These are phyloP conservation scores for Eutrema heterophyllum DNA, from an alignment of 345 rosid species.

Conservation along the genomic window DNA sequence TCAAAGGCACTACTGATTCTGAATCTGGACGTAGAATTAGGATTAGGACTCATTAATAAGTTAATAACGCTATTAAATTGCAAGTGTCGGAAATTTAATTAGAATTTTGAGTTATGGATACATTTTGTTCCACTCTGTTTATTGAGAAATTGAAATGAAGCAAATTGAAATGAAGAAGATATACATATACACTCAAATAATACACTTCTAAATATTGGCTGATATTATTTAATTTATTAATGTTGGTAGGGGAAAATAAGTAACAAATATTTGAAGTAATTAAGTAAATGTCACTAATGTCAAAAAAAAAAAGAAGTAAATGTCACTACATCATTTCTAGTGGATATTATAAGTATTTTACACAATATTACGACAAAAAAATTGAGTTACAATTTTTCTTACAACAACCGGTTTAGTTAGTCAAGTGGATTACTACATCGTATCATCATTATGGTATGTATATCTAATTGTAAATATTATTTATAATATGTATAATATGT, in stretches of 20 bases:
- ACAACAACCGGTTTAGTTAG: background rate
- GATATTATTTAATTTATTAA: background rate
- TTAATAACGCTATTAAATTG: background rate
- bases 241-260: background rate
- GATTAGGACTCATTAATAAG: background rate
- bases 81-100: background rate
- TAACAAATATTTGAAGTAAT: background rate
- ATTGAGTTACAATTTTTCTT: too few relatives aligned
- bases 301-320: too few relatives aligned
- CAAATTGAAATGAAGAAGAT: too few relatives aligned
- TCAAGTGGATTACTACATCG: background rate
- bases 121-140: background rate
- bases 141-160: background rate
- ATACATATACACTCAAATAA: background rate
- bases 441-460: background rate
- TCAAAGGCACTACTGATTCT: conserved; percentile 5
- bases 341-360: background rate
- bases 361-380: too few relatives aligned
- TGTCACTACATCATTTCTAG: background rate
- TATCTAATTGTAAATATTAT: background rate
- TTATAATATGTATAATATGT: background rate
- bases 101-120: background rate
- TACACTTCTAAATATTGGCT: too few relatives aligned
- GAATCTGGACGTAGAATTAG: background rate
- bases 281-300: background rate